Base-by-base conservation (phyloP, 139 green algal genomes). In the Mesotaenium endlicherianum region DNA sequence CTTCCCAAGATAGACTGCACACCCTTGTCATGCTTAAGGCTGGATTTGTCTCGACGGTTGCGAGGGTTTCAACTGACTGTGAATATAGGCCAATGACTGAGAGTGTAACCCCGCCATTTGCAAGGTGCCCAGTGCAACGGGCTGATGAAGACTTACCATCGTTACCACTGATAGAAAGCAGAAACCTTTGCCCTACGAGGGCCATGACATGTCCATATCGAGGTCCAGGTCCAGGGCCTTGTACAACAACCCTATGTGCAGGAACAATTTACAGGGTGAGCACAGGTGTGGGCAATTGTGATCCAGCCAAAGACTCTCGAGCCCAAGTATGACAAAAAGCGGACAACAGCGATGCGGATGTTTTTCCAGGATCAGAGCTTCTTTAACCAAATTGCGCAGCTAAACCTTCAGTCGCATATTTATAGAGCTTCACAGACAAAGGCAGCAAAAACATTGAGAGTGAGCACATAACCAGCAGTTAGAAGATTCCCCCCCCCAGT, bases 121-220 rank as follows among this genome's bases (percentile, higher is more conserved):
- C 14, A 14, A 26, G 8, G 47, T 26, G 8, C 8, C 14, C 8
- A 58, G 47, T 14, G 47, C 8, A 58, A 58, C 14, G 47, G 47
- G 47, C 14, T 14, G 47, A 26, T 26, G n/a, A n/a, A n/a, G n/a
- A n/a, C 80, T 84, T 94, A 79, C 96, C 96, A 84, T 99, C 96
- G 75, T 99, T 99, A 77, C 96, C 96, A 39, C 96, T 97, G 85
- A 97, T 95, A 1, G 93, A 95, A 39, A 99, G 94, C 36, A 99
- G 89, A 88, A 98, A 99, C 44, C 96, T 92, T 81, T 99, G 97
- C 36, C 94, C 96, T 11, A 99, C 96, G 41, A 99, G 90, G 16
- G 93, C 92, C 26, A 99, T 91, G 38, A 94, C 95, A 90, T 99
- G 96, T 30, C 96, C 96, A 84, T 99, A 99, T 1, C 96, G 89